Evolutionary conservation across 2,329 filamentous ascomycete species (phyloP).

Genomic region (Fusarium anthophilum): DNA sequence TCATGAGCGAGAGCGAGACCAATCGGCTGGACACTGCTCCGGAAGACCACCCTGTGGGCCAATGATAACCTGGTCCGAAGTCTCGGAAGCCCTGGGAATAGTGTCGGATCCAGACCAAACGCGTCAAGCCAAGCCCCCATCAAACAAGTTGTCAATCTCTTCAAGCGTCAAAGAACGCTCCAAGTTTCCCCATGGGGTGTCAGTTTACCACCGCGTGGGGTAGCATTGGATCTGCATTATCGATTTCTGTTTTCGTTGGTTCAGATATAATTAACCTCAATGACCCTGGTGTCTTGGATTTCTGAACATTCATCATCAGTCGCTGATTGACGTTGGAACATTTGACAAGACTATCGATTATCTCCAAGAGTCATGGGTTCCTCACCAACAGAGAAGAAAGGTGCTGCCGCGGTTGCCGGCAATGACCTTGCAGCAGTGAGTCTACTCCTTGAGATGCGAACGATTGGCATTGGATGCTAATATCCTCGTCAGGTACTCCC

Average conservation of each 20-base stretch:
- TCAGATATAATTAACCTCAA: not conserved
- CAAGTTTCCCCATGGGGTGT: constrained; percentile 19
- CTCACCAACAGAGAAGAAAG: constrained; percentile 7
- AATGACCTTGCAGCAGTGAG: constrained; percentile 30
- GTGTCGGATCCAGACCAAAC: not conserved
- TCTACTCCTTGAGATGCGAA: fast-evolving
- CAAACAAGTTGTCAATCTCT: not conserved
- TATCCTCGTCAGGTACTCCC: constrained; percentile 48
- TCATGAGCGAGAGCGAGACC: fast-evolving
- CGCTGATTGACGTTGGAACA: not conserved
- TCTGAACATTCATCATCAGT: not conserved
- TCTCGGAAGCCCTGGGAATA: not conserved
- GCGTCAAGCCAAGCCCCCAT: not conserved
- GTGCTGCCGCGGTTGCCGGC: constrained; percentile 21
- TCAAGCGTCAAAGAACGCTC: not conserved
- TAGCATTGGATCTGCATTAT: not conserved
- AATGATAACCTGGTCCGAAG: not conserved
- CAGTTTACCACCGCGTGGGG: not conserved
- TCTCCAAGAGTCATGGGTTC: not conserved
- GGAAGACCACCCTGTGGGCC: fast-evolving
- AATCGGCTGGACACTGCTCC: not conserved
- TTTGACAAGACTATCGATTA: not conserved
- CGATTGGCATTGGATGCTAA: not conserved
- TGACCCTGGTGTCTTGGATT: not conserved
- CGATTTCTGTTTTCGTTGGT: not conserved